These are phyloP conservation scores for Cadophora gregata DNA, from an alignment of 2,329 filamentous ascomycete genomes.

Conservation along the genomic window DNA sequence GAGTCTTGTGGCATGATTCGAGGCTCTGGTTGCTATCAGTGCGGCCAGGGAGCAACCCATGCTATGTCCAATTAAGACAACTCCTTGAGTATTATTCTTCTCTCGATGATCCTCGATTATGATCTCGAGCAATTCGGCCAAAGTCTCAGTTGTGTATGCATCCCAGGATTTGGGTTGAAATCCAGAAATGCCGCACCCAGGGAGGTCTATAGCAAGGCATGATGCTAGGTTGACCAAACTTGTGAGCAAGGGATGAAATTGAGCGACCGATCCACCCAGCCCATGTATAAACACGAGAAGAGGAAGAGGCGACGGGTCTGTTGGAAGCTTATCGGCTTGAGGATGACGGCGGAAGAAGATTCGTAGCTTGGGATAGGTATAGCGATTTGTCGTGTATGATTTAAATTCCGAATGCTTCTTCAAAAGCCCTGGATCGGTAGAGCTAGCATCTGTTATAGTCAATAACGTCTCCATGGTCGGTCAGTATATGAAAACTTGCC, in stretches of 20 bases:
- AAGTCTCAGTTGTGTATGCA: slow-evolving; percentile 78
- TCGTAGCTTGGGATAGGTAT: slow-evolving; percentile 75
- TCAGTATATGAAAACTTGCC: slow-evolving; percentile 27
- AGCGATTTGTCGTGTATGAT: slow-evolving; percentile 72
- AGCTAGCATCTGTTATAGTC: slow-evolving; percentile 37
- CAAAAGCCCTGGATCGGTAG: slow-evolving; percentile 75
- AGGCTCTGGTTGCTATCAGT: slow-evolving; percentile 63
- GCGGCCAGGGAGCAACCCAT: slow-evolving; percentile 85
- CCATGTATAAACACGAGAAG: slow-evolving; percentile 92
- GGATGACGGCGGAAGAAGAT: slow-evolving; percentile 85
- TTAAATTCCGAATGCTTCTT: slow-evolving; percentile 75
- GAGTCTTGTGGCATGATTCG: slow-evolving; percentile 58
- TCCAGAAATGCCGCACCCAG: slow-evolving; percentile 83
- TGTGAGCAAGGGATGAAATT: slow-evolving; percentile 82
- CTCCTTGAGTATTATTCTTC: slow-evolving; percentile 66
- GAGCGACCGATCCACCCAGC: slow-evolving; percentile 87
- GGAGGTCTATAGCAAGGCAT: slow-evolving; percentile 87
- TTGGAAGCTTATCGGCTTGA: slow-evolving; percentile 81
- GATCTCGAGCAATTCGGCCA: slow-evolving; percentile 75
- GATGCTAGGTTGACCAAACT: slow-evolving; percentile 84
- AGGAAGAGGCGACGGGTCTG: slow-evolving; percentile 74
- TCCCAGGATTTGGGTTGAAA: slow-evolving; percentile 75
- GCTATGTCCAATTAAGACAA: slow-evolving; percentile 86
- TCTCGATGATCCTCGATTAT: slow-evolving; percentile 78
- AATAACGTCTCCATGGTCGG: slow-evolving; percentile 20